These are phyloP conservation scores for Xylaria polymorpha DNA, from an alignment of 2,329 filamentous ascomycete genomes.

Conservation along the genomic window DNA sequence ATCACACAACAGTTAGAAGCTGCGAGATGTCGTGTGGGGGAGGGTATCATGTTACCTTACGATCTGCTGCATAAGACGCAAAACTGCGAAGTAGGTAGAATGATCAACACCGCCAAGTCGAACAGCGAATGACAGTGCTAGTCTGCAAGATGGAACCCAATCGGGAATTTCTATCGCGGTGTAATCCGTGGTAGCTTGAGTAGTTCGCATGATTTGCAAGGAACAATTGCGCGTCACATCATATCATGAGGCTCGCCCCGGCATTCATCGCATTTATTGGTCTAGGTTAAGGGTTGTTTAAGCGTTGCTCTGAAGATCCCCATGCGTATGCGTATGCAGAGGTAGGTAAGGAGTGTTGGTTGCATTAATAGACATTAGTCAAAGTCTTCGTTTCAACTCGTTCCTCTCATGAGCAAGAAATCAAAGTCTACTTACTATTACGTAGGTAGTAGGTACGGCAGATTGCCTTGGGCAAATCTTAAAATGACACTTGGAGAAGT, in stretches of 20 bases:
- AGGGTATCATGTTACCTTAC: neutral
- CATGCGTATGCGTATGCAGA: constrained; percentile 24
- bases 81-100: constrained; percentile 6
- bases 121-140: constrained; percentile 1
- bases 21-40: neutral
- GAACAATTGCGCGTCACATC: constrained; percentile 22
- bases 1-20: neutral
- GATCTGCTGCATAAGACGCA: neutral
- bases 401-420: neutral
- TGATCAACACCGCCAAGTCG: constrained; percentile 28
- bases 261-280: constrained; percentile 2
- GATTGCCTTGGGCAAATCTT: neutral
- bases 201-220: constrained; percentile 17
- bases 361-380: constrained; percentile 9
- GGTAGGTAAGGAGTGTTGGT: neutral
- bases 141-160: constrained; percentile 5
- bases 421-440: neutral
- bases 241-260: constrained; percentile 18
- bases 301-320: constrained; percentile 3
- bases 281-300: neutral
- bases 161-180: constrained; percentile 4
- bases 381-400: neutral
- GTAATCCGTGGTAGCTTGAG: neutral
- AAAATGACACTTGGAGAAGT: neutral
- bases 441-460: neutral